phyloP scores from a whole-genome alignment of 495 filamentous ascomycete species.

The Entonaema liquescens region DNA sequence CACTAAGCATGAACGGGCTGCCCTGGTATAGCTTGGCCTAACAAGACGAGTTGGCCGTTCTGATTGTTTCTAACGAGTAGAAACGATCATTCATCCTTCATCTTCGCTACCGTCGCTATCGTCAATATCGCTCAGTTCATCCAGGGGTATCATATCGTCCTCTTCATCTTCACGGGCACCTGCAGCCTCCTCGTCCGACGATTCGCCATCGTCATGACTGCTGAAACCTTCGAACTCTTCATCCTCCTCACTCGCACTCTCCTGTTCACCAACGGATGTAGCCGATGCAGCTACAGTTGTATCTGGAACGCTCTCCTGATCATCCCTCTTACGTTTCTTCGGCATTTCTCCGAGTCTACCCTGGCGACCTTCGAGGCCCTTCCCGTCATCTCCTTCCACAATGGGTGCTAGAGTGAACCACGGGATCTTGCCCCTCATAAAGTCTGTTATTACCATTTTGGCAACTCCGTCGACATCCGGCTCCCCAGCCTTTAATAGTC shows the following conservation, averaged over 20 bases:
- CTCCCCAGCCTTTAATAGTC: conserved; percentile 87
- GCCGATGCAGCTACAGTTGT: conserved; percentile 44
- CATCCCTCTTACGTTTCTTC: conserved; percentile 65
- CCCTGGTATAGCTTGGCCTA: not conserved
- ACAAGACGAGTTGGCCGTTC: not conserved
- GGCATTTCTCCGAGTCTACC: conserved; percentile 68
- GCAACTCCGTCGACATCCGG: conserved; percentile 92
- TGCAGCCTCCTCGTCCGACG: conserved; percentile 46
- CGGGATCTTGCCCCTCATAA: conserved; percentile 90
- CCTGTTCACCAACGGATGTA: conserved; percentile 39
- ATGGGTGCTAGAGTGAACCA: conserved; percentile 90
- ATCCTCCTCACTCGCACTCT: conserved; percentile 34
- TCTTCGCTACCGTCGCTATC: conserved; percentile 52
- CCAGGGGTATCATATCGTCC: conserved; percentile 63
- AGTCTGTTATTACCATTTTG: conserved; percentile 94
- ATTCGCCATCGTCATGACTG: conserved; percentile 51
- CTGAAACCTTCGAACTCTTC: conserved; percentile 65
- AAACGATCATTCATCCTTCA: conserved; percentile 33
- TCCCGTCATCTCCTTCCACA: conserved; percentile 61
- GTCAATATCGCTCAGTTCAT: conserved; percentile 59
- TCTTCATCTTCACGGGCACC: conserved; percentile 52
- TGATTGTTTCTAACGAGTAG: conserved; percentile 12
- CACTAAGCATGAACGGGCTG: not conserved
- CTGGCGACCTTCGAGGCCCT: conserved; percentile 63
- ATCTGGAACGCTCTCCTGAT: conserved; percentile 51